These are phyloP conservation scores for Geranium rotundifolium DNA, from an alignment of 345 rosid genomes.

Conservation along the genomic window DNA sequence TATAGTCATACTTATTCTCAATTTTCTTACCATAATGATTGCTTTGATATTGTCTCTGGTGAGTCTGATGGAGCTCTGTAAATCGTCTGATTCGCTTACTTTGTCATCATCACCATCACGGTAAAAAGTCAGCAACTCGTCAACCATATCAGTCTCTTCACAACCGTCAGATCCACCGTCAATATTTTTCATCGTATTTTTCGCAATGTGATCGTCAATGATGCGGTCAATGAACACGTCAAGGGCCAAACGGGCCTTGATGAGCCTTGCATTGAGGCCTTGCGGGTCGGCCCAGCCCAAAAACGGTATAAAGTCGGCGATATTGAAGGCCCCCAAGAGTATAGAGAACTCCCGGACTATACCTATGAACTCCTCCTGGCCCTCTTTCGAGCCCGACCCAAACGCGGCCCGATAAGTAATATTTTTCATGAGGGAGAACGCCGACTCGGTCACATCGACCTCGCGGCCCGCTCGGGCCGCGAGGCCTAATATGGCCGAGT, in stretches of 20 bases:
- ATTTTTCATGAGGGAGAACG: constrained; percentile 62
- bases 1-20: no score
- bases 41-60: constrained; percentile 80
- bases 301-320: constrained; percentile 70
- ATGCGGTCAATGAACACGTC: constrained; percentile 65
- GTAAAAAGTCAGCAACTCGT: constrained; percentile 66
- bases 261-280: constrained; percentile 44
- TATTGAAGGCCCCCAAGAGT: constrained; percentile 85
- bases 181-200: constrained; percentile 9
- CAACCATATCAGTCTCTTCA: constrained; percentile 65
- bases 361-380: constrained; percentile 62
- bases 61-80: constrained; percentile 49
- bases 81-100: constrained; percentile 41
- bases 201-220: constrained; percentile 63
- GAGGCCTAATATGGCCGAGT: constrained; percentile 28
- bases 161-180: constrained; percentile 21
- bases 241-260: constrained; percentile 53
- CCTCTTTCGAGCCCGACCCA: constrained; percentile 45
- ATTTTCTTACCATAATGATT: constrained; percentile 61
- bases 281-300: constrained; percentile 56
- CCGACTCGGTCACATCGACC: constrained; percentile 60
- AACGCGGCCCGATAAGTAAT: constrained; percentile 76
- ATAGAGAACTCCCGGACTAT: constrained; percentile 86
- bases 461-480: constrained; percentile 34
- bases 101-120: constrained; percentile 36